Evolutionary conservation across 345 rosid genomes (phyloP).

Genomic region (Dipteronia dyeriana): DNA sequence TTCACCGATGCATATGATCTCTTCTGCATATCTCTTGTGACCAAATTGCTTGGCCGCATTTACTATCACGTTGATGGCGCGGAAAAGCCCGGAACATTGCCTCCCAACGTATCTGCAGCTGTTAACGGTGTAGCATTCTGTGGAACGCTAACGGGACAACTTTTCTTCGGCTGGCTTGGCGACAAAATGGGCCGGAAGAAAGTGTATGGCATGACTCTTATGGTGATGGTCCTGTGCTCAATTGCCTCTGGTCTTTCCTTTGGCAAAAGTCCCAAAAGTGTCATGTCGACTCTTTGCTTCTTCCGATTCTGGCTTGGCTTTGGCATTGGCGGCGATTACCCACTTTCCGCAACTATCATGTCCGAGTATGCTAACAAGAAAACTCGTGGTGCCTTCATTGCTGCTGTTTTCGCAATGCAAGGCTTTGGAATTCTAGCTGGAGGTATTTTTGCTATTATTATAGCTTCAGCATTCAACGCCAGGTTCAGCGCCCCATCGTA

Average conservation of each 20-base stretch:
- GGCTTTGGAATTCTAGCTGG: slow-evolving; percentile 85
- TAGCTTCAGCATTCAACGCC: slow-evolving; percentile 53
- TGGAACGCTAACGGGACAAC: slow-evolving; percentile 72
- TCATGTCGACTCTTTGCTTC: slow-evolving; percentile 72
- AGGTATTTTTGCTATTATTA: slow-evolving; percentile 62
- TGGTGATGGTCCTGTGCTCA: slow-evolving; percentile 71
- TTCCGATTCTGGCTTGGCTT: slow-evolving; percentile 88
- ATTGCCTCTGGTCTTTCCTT: slow-evolving; percentile 72
- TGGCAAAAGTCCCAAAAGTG: slow-evolving; percentile 43
- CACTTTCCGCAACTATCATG: slow-evolving; percentile 83
- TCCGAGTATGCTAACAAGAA: slow-evolving; percentile 87
- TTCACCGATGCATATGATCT: slow-evolving; percentile 86
- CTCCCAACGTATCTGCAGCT: slow-evolving; percentile 73
- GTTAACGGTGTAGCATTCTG: slow-evolving; percentile 77
- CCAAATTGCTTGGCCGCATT: slow-evolving; percentile 75
- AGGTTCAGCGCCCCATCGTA: slow-evolving; percentile 57
- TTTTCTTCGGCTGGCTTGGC: slow-evolving; percentile 86
- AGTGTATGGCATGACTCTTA: slow-evolving; percentile 75
- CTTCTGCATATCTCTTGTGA: slow-evolving; percentile 80
- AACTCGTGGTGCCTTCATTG: slow-evolving; percentile 85
- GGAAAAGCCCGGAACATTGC: slow-evolving; percentile 60
- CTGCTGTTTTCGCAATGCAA: slow-evolving; percentile 95
- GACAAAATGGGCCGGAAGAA: slow-evolving; percentile 72
- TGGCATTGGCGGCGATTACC: slow-evolving; percentile 84
- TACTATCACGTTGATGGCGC: slow-evolving; percentile 70